Base-by-base conservation (phyloP, 768 basidiomycete genomes). In the Candolleomyces aberdarensis region DNA sequence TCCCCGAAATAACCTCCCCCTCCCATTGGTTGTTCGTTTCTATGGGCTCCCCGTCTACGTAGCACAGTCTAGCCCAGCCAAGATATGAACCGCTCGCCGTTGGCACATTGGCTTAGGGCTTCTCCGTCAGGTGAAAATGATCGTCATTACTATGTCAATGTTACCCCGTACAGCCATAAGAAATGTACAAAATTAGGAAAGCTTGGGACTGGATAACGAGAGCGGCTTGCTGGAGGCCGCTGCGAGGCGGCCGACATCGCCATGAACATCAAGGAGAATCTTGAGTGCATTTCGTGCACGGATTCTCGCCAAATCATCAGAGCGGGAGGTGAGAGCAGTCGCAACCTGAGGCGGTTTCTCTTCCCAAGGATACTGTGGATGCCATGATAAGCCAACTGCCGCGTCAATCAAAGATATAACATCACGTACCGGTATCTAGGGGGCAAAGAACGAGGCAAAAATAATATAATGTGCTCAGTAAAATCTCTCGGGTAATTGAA, bases 201-300 rank as follows among this genome's bases (percentile, higher is more conserved):
- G 71, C 64, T 71, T 77, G 56, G 78, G 78, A 61, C 76, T 74
- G 41, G 75, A 70, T 63, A 81, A 59, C 17, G 77, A 76, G 62
- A 80, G 65, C 41, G 77, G 75, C 51, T 71, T 68, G 61, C 73
- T 75, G 46, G 76, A 74, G 52, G 72, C 73, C 29, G 78, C 77
- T 15, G 81, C 83, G 48, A 84, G 81, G 54, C 85, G 80, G 26
- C 89, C 89, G 76, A 94, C 91, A 71, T 94, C 91, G n/a, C 91
- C 91, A 74, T 93, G 92, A 43, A 92, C 89, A 67, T 94, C 94
- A 70, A 95, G 76, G 63, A 95, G 74, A 62, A 94, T 94, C 74
- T 95, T 94, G 68, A 99, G 83, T 14, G 95, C 96, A 79, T 98
- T 98, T 60, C 96, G 83, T 19, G 97, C 96, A 58, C 97, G 85